Conservation (phyloP, 805 yeast genomes). For the Hanseniaspora guilliermondii region DNA sequence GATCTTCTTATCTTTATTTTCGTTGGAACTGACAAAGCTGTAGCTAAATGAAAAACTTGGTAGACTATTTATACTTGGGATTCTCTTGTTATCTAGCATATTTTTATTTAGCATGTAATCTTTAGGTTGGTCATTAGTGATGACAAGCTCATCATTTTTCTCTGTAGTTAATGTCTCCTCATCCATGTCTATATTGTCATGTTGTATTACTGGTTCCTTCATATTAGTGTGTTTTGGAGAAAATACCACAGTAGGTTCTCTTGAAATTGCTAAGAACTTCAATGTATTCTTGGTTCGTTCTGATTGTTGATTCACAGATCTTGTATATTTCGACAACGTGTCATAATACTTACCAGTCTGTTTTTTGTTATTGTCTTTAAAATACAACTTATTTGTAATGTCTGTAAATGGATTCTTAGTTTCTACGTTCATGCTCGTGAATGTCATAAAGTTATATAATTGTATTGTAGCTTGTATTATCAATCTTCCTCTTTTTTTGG, state of each 20-base stretch:
- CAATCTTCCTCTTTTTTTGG: too few relatives aligned
- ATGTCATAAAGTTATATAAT: background rate
- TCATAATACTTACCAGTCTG: background rate
- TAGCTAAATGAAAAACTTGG: constrained; percentile 13
- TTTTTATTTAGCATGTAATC: too few relatives aligned
- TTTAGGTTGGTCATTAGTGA: background rate
- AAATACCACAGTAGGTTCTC: background rate
- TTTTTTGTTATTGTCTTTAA: background rate
- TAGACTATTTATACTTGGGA: background rate
- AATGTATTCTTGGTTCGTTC: constrained; percentile 7
- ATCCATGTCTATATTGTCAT: background rate
- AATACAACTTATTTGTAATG: background rate
- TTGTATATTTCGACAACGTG: background rate
- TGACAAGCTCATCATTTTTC: background rate
- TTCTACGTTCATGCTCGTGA: background rate
- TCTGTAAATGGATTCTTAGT: background rate
- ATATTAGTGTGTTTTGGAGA: background rate
- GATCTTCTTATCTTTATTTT: background rate
- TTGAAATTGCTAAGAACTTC: constrained; percentile 1
- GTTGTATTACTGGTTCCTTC: background rate
- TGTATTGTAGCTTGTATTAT: background rate
- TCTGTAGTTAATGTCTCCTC: background rate
- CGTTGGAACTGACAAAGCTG: background rate
- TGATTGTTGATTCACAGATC: constrained; percentile 5
- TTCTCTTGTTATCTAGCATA: background rate